Evolutionary conservation across 2,329 filamentous ascomycete species (phyloP).

Genomic region (Pezicula carpinea): DNA sequence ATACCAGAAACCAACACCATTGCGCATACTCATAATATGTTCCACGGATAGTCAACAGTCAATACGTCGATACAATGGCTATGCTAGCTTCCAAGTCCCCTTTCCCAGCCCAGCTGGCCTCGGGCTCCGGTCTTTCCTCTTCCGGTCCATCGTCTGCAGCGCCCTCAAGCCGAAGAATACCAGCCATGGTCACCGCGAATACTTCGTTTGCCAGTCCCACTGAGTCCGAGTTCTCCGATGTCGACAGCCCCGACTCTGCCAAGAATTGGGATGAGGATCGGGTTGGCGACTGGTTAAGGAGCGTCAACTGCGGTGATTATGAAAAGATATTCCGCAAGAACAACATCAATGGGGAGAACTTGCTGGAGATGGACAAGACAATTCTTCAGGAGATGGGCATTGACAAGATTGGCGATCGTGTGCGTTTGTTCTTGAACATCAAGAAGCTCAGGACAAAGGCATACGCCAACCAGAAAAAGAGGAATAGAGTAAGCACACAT

Average conservation of each 20-base stretch:
- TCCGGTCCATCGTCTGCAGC: slow-evolving; percentile 45
- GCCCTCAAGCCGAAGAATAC: slow-evolving; percentile 48
- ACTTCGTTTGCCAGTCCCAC: slow-evolving; percentile 72
- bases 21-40: neutral
- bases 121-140: slow-evolving; percentile 40
- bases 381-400: slow-evolving; percentile 97
- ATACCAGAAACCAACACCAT: neutral
- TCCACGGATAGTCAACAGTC: slow-evolving; percentile 20
- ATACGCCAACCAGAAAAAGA: slow-evolving; percentile 73
- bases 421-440: slow-evolving; percentile 81
- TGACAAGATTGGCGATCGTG: slow-evolving; percentile 94
- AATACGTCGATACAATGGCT: slow-evolving; percentile 51
- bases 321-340: slow-evolving; percentile 85
- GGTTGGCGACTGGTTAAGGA: slow-evolving; percentile 85
- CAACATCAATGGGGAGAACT: slow-evolving; percentile 95
- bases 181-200: slow-evolving; percentile 42
- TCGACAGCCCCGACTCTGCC: slow-evolving; percentile 69
- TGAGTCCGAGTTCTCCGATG: slow-evolving; percentile 87
- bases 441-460: slow-evolving; percentile 77
- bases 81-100: slow-evolving; percentile 74
- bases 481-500: slow-evolving; percentile 66
- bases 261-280: slow-evolving; percentile 88
- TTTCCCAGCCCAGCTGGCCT: slow-evolving; percentile 54
- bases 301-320: slow-evolving; percentile 91
- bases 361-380: slow-evolving; percentile 94